Evolutionary conservation across 768 basidiomycete genomes (phyloP).

Genomic region (Russula abietina): DNA sequence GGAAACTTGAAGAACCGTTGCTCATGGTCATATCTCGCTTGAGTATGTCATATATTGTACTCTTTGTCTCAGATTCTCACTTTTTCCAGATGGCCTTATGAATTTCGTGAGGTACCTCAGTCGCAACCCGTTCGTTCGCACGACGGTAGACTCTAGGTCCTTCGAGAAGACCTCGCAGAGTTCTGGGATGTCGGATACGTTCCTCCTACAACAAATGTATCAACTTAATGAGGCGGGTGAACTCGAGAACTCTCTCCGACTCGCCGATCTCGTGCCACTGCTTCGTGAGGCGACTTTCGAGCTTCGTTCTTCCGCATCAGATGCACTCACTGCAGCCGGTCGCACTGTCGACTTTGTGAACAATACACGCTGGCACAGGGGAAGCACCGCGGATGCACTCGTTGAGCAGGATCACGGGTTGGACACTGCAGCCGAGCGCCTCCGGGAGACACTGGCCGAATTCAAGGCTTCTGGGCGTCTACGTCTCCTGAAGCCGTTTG

Average conservation of each 20-base stretch:
- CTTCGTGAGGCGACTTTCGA: slow-evolving; percentile 34
- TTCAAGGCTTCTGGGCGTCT: slow-evolving; percentile 34
- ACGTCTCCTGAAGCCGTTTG: slow-evolving; percentile 41
- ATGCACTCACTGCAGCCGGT: slow-evolving; percentile 29
- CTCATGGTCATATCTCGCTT: slow-evolving; percentile 33
- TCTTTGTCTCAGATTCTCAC: slow-evolving; percentile 1
- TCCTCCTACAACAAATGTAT: slow-evolving; percentile 34
- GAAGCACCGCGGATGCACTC: slow-evolving; percentile 23
- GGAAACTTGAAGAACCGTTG: slow-evolving; percentile 34
- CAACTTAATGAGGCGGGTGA: slow-evolving; percentile 30
- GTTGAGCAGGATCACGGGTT: slow-evolving; percentile 25
- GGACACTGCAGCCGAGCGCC: slow-evolving; percentile 28
- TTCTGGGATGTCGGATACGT: slow-evolving; percentile 31
- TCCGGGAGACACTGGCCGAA: slow-evolving; percentile 29
- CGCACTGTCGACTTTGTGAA: slow-evolving; percentile 33
- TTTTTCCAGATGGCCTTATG: slow-evolving; percentile 32
- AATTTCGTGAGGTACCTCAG: slow-evolving; percentile 31
- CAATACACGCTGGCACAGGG: slow-evolving; percentile 31
- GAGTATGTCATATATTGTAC: slow-evolving; percentile 27
- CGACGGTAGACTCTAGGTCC: slow-evolving; percentile 8
- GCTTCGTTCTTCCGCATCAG: slow-evolving; percentile 32
- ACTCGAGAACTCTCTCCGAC: slow-evolving; percentile 29
- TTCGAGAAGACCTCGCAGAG: slow-evolving; percentile 15
- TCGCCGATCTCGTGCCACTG: slow-evolving; percentile 34
- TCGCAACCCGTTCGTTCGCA: slow-evolving; percentile 14